Percentiles rank a stretch among this genome's conserved stretches.
phyloP scores from a whole-genome alignment of 2,329 filamentous ascomycete genomes.

The Aspergillus quadricinctus region DNA sequence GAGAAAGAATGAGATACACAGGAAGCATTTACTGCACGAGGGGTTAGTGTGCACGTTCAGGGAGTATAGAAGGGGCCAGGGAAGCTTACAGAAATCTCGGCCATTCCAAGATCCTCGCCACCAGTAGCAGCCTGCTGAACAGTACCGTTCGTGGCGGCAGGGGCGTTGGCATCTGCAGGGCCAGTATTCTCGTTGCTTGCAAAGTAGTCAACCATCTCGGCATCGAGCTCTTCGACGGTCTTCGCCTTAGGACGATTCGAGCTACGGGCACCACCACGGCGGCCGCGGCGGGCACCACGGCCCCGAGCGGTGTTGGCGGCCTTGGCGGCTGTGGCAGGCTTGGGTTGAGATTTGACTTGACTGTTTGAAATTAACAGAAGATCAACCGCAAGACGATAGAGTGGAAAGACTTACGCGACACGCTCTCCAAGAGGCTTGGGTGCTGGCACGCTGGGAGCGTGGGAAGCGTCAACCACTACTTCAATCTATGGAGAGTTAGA shows the following conservation, averaged over 20 bases:
- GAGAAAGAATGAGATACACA: conserved; percentile 5
- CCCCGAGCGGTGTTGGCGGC: conserved; percentile 47
- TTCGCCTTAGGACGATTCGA: conserved; percentile 70
- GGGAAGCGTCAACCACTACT: conserved; percentile 75
- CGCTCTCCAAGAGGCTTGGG: conserved; percentile 80
- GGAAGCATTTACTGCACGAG: conserved; percentile 12
- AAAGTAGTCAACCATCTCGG: conserved; percentile 97
- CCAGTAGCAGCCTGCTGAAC: conserved; percentile 47
- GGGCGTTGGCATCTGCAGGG: conserved; percentile 40
- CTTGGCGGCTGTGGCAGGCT: conserved; percentile 75
- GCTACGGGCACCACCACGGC: conserved; percentile 54
- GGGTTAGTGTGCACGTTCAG: background rate
- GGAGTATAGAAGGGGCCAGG: background rate
- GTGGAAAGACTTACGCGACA: conserved; percentile 57
- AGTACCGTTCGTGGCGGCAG: conserved; percentile 40
- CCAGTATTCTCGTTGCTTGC: conserved; percentile 36
- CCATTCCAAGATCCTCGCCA: conserved; percentile 52
- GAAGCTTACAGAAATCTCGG: conserved; percentile 51
- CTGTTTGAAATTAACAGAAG: conserved; percentile 27
- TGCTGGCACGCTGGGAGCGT: conserved; percentile 62
- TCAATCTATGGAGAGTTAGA: conserved; percentile 62
- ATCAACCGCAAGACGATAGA: background rate
- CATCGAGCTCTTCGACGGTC: conserved; percentile 91
- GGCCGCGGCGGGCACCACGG: conserved; percentile 41
- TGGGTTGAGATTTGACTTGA: conserved; percentile 69